A percentile compares a stretch with the other conserved stretches of the same genome.
phyloP scores from a whole-genome alignment of 2,329 filamentous ascomycete species.

The Rhynchosporium secalis region DNA sequence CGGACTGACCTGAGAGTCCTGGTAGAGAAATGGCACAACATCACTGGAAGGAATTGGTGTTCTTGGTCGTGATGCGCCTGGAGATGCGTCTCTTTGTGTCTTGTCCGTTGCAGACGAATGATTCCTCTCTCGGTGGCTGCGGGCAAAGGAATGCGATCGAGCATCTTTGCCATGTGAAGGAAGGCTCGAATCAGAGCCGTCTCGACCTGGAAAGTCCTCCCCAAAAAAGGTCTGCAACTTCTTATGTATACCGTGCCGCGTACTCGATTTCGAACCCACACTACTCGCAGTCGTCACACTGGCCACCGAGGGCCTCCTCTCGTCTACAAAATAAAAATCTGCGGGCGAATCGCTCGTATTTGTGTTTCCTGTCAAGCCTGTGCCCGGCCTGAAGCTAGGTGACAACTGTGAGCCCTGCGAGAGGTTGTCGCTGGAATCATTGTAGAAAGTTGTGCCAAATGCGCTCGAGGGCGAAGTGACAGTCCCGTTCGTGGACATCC shows the following conservation, averaged over 20 bases:
- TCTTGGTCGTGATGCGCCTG: slow-evolving; percentile 72
- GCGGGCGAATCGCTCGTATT: slow-evolving; percentile 61
- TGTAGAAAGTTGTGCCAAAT: slow-evolving; percentile 64
- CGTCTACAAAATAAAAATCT: slow-evolving; percentile 63
- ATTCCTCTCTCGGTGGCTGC: slow-evolving; percentile 69
- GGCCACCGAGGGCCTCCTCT: slow-evolving; percentile 81
- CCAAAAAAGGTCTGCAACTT: slow-evolving; percentile 92
- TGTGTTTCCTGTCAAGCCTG: slow-evolving; percentile 46
- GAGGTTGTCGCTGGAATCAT: slow-evolving; percentile 73
- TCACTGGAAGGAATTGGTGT: slow-evolving; percentile 89
- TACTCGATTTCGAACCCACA: slow-evolving; percentile 73
- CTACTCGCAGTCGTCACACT: slow-evolving; percentile 88
- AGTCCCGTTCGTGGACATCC: slow-evolving; percentile 49
- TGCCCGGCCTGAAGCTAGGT: slow-evolving; percentile 62
- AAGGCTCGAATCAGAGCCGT: slow-evolving; percentile 73
- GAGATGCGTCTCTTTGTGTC: slow-evolving; percentile 64
- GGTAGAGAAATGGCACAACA: slow-evolving; percentile 96
- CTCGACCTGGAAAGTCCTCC: slow-evolving; percentile 75
- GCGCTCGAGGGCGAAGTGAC: slow-evolving; percentile 36
- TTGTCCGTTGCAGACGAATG: slow-evolving; percentile 76
- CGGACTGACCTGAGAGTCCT: slow-evolving; percentile 71
- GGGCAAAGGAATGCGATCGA: slow-evolving; percentile 60
- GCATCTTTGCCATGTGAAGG: slow-evolving; percentile 57
- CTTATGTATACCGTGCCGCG: slow-evolving; percentile 69
- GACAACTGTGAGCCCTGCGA: slow-evolving; percentile 67